A percentile compares a stretch with the other conserved stretches of the same genome.
Conservation (phyloP, 257 asterid species). For the Lycium barbarum region DNA sequence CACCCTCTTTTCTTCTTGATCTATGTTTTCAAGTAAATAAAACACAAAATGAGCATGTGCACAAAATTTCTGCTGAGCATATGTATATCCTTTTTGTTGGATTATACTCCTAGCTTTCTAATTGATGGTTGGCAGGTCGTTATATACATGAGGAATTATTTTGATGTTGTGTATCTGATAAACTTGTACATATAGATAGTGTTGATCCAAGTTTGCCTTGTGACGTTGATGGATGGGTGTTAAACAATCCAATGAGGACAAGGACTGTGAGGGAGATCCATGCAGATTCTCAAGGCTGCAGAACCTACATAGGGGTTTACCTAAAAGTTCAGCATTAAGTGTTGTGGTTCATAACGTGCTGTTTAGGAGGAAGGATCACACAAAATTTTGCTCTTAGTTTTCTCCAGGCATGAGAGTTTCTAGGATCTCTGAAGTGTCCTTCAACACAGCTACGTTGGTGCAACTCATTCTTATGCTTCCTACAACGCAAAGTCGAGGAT, state of each 20-base stretch:
- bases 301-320: constrained; percentile 77
- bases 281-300: constrained; percentile 85
- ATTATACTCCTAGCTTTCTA: not conserved
- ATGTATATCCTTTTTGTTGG: not conserved
- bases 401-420: not conserved
- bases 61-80: not conserved
- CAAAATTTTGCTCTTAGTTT: not conserved
- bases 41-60: not conserved
- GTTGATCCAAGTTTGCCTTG: constrained; percentile 49
- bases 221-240: constrained; percentile 80
- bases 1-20: not conserved
- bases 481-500: not conserved
- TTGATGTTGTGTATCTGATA: constrained; percentile 60
- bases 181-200: constrained; percentile 60
- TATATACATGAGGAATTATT: constrained; percentile 80
- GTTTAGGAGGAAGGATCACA: not conserved
- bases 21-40: not conserved
- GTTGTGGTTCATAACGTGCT: not conserved
- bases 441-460: not conserved
- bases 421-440: not conserved
- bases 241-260: constrained; percentile 84
- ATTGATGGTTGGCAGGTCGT: constrained; percentile 60
- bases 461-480: not conserved
- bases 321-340: constrained; percentile 41
- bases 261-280: constrained; percentile 90